Evolutionary conservation across 1,284 basidiomycete species (phyloP).

Genomic region (Amylostereum areolatum): DNA sequence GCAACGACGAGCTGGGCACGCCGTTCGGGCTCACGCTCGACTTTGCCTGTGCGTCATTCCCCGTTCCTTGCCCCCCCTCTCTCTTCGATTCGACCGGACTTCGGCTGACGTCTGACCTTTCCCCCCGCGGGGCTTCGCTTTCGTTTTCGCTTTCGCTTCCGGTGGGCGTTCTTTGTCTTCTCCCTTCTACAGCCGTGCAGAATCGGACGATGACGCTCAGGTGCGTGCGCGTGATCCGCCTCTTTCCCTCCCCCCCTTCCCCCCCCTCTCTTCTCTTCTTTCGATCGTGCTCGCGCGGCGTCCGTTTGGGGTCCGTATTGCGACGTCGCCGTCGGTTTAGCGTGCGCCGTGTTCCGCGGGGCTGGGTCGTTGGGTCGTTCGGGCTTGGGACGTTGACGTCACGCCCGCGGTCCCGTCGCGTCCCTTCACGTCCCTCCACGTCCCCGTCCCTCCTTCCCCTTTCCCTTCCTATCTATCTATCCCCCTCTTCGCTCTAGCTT

Average conservation of each 20-base stretch:
- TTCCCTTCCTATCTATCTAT: no score
- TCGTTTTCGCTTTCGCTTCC: neutral
- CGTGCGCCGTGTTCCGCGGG: no score
- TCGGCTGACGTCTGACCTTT: no score
- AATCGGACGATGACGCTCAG: conserved; percentile 88
- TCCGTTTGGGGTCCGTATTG: no score
- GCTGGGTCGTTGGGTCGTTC: no score
- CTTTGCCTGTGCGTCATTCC: conserved; percentile 80
- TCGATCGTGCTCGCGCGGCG: neutral
- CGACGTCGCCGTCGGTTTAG: no score
- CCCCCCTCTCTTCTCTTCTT: conserved; percentile 1
- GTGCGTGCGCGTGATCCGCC: conserved; percentile 33
- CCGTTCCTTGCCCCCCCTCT: conserved; percentile 1
- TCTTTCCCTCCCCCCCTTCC: conserved; percentile 8
- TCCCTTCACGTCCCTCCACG: no score
- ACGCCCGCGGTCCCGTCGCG: no score
- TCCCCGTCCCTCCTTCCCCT: no score
- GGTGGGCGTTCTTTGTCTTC: neutral
- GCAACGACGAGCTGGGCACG: conserved; percentile 98
- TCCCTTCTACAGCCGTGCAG: conserved; percentile 55
- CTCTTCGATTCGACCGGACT: neutral
- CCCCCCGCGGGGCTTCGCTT: no score
- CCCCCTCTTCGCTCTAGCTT: no score
- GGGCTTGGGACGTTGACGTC: no score
- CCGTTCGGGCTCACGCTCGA: conserved; percentile 96